Conservation (phyloP, 1,139 yeast species). For the Eremothecium sinecaudum region DNA sequence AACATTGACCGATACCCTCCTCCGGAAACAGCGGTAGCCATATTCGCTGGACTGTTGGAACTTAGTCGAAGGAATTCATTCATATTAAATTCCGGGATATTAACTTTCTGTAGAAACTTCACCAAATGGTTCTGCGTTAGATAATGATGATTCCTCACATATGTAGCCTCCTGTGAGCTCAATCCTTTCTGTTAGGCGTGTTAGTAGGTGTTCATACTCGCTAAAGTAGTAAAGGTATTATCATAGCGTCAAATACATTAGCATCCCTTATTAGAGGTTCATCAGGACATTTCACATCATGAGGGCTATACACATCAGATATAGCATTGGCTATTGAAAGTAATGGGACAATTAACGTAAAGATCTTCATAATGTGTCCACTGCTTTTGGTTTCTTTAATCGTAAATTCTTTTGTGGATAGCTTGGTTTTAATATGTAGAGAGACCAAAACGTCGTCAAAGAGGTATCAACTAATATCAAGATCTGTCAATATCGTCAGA, state of each 20-base stretch:
- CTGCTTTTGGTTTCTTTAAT: background rate
- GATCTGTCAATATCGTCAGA: too few species aligned
- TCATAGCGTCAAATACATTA: constrained; percentile 5
- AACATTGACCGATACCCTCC: constrained; percentile 68
- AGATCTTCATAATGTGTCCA: constrained; percentile 3
- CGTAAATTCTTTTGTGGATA: too few species aligned
- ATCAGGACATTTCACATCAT: constrained; percentile 37
- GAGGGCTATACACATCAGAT: constrained; percentile 34
- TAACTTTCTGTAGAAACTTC: constrained; percentile 33
- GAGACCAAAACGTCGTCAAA: too few species aligned
- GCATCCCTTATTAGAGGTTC: constrained; percentile 35
- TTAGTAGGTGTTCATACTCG: background rate
- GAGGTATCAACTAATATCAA: too few species aligned
- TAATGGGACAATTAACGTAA: background rate
- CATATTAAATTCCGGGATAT: constrained; percentile 35
- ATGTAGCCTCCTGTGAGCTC: constrained; percentile 31
- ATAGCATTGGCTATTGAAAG: background rate
- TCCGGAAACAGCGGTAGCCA: constrained; percentile 51
- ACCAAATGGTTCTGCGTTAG: constrained; percentile 32
- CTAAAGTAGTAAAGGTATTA: background rate
- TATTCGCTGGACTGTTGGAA: constrained; percentile 28
- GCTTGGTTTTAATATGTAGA: too few species aligned
- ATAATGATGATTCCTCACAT: constrained; percentile 32
- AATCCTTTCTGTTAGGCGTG: constrained; percentile 4
- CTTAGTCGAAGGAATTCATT: constrained; percentile 23